These are phyloP conservation scores for Kondoa subrosea DNA, from an alignment of 768 basidiomycete genomes.

Conservation along the genomic window DNA sequence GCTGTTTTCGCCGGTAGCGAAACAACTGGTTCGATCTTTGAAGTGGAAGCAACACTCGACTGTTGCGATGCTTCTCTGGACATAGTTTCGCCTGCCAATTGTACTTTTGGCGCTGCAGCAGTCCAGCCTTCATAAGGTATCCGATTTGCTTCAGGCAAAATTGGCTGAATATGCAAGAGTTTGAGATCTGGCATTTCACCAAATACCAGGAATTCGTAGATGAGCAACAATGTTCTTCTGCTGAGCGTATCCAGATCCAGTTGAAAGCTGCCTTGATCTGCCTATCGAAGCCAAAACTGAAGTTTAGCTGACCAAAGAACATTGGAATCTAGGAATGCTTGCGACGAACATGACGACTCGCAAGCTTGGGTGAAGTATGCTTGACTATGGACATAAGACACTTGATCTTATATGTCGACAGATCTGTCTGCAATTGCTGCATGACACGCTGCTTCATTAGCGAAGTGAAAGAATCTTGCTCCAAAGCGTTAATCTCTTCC, in stretches of 20 bases:
- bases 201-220: neutral
- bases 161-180: neutral
- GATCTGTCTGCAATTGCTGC: neutral
- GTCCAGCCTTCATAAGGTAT: neutral
- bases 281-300: neutral
- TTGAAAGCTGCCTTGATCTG: neutral
- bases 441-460: neutral
- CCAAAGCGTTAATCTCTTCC: neutral
- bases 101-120: too few species aligned
- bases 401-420: neutral
- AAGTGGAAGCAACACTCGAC: too few species aligned
- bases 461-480: neutral
- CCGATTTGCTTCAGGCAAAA: neutral
- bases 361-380: neutral
- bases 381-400: neutral
- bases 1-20: too few species aligned
- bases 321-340: too few species aligned
- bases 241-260: neutral
- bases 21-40: too few species aligned
- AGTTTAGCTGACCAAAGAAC: neutral
- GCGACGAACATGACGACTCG: neutral
- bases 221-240: neutral
- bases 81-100: too few species aligned
- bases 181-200: neutral
- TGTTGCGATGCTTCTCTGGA: too few species aligned